Conservation (phyloP, 169 alveolate species). For the Babesia gibsoni region DNA sequence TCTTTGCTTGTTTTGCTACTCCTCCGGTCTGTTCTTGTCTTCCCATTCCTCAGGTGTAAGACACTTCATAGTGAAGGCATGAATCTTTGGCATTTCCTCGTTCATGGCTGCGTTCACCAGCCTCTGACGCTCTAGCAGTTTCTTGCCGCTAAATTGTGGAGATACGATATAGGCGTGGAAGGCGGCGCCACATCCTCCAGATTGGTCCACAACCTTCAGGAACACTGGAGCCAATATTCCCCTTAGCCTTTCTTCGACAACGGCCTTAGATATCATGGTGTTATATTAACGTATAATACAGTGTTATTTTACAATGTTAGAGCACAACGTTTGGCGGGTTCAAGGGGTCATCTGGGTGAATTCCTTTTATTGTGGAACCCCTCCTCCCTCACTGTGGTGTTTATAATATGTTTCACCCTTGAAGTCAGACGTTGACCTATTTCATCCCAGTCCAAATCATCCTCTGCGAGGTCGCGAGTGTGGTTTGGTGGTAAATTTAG, state of each 20-base stretch:
- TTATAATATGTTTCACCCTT: constrained; percentile 20
- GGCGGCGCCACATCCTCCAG: constrained; percentile 83
- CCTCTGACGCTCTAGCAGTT: constrained; percentile 78
- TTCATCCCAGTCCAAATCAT: constrained; percentile 7
- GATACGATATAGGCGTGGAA: constrained; percentile 80
- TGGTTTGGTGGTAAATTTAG: too few relatives aligned
- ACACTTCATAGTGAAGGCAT: constrained; percentile 82
- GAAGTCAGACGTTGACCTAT: constrained; percentile 45
- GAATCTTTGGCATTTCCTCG: constrained; percentile 75
- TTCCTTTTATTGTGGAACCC: background rate
- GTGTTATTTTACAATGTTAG: background rate
- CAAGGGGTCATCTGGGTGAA: background rate
- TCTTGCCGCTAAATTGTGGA: constrained; percentile 67
- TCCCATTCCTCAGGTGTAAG: constrained; percentile 80
- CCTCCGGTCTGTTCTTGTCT: constrained; percentile 49
- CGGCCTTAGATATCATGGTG: constrained; percentile 24
- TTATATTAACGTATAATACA: background rate
- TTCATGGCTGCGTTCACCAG: constrained; percentile 76
- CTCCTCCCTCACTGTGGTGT: constrained; percentile 2
- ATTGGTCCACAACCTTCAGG: constrained; percentile 75
- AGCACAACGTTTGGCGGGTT: background rate
- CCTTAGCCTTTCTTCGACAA: constrained; percentile 74
- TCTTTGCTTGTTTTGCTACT: background rate
- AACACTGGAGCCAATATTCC: constrained; percentile 73
- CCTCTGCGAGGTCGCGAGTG: background rate